Conservation (phyloP, 306 rosid genomes). For the Arachis stenosperma region DNA sequence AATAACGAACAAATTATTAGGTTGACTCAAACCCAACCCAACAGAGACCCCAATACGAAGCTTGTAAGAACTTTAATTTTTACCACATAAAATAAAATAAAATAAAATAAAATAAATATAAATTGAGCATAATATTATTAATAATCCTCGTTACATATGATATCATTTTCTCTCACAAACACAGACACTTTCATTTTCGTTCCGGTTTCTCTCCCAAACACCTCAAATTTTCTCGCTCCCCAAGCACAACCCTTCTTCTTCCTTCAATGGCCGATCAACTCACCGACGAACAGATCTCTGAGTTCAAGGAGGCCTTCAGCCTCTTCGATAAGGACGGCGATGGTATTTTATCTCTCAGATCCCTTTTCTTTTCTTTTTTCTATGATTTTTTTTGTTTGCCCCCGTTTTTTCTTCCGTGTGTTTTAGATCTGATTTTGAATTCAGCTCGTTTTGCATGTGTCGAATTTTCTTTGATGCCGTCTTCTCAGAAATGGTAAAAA, state of each 20-base stretch:
- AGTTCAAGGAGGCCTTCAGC: constrained; percentile 85
- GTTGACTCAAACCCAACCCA: too few species aligned
- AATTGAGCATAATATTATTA: not conserved
- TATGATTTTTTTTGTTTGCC: too few species aligned
- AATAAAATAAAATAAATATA: too few species aligned
- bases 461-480: not conserved
- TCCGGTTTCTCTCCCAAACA: not conserved
- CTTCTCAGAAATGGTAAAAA: not conserved
- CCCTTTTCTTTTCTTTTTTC: constrained; percentile 19
- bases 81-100: too few species aligned
- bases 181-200: constrained; percentile 12
- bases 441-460: not conserved
- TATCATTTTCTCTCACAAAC: not conserved
- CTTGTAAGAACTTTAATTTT: too few species aligned
- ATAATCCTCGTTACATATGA: not conserved
- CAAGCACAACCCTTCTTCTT: not conserved
- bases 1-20: too few species aligned
- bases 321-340: constrained; percentile 91
- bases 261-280: constrained; percentile 80
- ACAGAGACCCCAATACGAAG: too few species aligned
- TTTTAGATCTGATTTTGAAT: constrained; percentile 41
- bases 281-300: constrained; percentile 85
- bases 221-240: constrained; percentile 19
- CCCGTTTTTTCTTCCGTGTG: not conserved
- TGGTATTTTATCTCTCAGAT: constrained; percentile 63